phyloP scores from a whole-genome alignment of 2,329 filamentous ascomycete species.

The Huntiella savannae region DNA sequence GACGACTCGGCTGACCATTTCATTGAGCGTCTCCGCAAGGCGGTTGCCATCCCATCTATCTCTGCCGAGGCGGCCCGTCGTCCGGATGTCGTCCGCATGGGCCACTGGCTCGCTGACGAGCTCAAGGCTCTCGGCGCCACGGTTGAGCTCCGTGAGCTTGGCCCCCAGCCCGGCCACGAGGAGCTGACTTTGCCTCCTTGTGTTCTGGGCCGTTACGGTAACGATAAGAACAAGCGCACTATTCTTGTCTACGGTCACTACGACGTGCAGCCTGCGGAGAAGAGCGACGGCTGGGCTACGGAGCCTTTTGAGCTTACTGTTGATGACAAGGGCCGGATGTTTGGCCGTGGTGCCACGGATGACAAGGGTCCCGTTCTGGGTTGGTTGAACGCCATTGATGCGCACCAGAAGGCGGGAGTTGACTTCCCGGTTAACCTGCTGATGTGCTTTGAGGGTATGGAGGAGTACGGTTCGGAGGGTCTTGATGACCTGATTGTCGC shows the following conservation, averaged over 20 bases:
- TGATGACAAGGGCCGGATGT: constrained; percentile 87
- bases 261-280: constrained; percentile 88
- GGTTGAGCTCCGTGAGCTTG: constrained; percentile 70
- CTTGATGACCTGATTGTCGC: constrained; percentile 84
- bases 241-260: constrained; percentile 97
- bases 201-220: constrained; percentile 79
- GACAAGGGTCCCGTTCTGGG: constrained; percentile 95
- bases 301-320: constrained; percentile 81
- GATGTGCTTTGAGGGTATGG: constrained; percentile 99
- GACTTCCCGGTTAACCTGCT: constrained; percentile 95
- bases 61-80: constrained; percentile 80
- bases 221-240: constrained; percentile 79
- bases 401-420: constrained; percentile 83
- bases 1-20: constrained; percentile 62
- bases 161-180: constrained; percentile 82
- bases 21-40: constrained; percentile 75
- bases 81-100: constrained; percentile 91
- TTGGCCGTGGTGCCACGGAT: constrained; percentile 83
- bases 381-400: constrained; percentile 96
- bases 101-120: constrained; percentile 69
- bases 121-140: constrained; percentile 67
- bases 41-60: constrained; percentile 90
- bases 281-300: constrained; percentile 87
- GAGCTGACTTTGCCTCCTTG: constrained; percentile 83
- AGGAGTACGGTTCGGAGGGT: constrained; percentile 94